phyloP scores from a whole-genome alignment of 1,139 yeast species.

The Debaryomycetaceae sp. region DNA sequence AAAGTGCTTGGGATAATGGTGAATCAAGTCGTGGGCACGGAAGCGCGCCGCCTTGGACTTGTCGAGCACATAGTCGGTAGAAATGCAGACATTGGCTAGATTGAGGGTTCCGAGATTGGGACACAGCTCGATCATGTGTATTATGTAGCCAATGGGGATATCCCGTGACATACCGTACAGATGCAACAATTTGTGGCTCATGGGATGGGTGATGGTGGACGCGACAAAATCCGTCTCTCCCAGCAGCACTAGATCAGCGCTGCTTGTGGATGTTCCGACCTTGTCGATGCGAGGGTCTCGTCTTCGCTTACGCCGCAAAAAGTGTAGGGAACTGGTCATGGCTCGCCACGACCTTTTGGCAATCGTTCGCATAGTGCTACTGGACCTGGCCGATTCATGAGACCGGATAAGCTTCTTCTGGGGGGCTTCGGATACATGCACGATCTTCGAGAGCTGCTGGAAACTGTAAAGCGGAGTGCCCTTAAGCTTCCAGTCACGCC shows the following conservation, averaged over 20 bases:
- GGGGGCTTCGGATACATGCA: constrained; percentile 17
- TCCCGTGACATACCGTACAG: constrained; percentile 53
- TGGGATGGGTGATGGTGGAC: constrained; percentile 37
- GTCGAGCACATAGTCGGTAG: constrained; percentile 46
- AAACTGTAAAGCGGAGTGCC: constrained; percentile 53
- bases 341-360: constrained; percentile 3
- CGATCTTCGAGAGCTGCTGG: constrained; percentile 16
- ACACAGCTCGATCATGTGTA: constrained; percentile 51
- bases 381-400: constrained; percentile 7
- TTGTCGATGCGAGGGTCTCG: constrained; percentile 3
- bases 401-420: constrained; percentile 6
- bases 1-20: constrained; percentile 27
- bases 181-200: constrained; percentile 43
- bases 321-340: constrained; percentile 12
- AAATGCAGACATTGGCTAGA: constrained; percentile 44
- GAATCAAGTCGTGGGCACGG: constrained; percentile 27
- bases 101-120: constrained; percentile 41
- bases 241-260: constrained; percentile 1
- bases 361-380: constrained; percentile 2
- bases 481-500: constrained; percentile 84
- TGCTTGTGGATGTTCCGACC: background rate
- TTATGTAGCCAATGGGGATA: constrained; percentile 55
- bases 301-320: constrained; percentile 12
- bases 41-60: constrained; percentile 20
- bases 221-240: constrained; percentile 2